Evolutionary conservation across 129 eudicot species (phyloP), one percentile per base, ranked within the genome.

Genomic region (Saussurea involucrata): DNA sequence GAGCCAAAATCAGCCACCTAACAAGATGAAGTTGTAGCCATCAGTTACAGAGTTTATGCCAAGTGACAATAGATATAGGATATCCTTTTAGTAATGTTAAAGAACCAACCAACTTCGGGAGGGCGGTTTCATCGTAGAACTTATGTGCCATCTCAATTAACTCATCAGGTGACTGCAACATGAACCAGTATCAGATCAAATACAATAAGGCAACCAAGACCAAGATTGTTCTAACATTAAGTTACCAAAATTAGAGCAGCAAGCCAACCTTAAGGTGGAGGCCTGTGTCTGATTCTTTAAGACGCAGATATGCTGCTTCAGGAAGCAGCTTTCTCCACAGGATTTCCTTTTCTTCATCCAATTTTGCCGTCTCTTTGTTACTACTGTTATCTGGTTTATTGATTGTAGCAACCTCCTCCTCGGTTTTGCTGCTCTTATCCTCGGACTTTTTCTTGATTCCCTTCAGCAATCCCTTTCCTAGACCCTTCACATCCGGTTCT

Each of bases 1-100:
- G 98, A 95, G 31, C 92, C 98, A 86, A 95, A 95, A 91, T 95
- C 98, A 83, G 98, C 96, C 72, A 95, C 98, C 98, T 93, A 72
- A 79, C 44, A 82, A 15, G 42, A 69, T 20, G 64, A 69, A 77
- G 34, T 53, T 57, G 44, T 18, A 74, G 61, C 68, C 33, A 44
- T 77, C 25, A 77, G 32, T 15, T 66, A 58, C 44, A 40, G 57
- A 11, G 69, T 66, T 70, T 21, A 28, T 9, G 60, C 68, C 24
- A 44, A 34, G 42, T 66, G 24, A 57, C 27, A 68, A 78, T 66
- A 69, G 60, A 21, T 32, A 69, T 53, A 31, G 4, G 22, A 61
- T 8, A 71, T 60, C n/a, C 5, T 70, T 55, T 28, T 31, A 37
- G 36, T 69, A 69, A 46, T 69, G 66, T 78, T 28, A 69, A 67